These are phyloP conservation scores for Bruguiera parviflora DNA, from an alignment of 345 rosid genomes.

Conservation along the genomic window DNA sequence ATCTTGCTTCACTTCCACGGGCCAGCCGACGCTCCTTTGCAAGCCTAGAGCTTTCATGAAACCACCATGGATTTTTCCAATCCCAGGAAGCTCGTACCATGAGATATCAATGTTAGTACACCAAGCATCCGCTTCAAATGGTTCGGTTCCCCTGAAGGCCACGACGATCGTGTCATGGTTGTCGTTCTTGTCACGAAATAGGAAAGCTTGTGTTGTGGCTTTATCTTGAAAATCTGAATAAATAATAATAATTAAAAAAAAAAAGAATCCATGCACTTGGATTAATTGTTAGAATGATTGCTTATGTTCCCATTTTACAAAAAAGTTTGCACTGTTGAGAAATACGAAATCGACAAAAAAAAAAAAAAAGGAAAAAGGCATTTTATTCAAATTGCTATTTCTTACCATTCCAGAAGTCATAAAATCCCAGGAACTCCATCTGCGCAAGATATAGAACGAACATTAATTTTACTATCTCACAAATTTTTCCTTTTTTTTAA, in stretches of 20 bases:
- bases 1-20: slow-evolving; percentile 29
- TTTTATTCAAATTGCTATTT: neutral
- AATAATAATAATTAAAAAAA: too few relatives aligned
- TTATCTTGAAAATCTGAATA: slow-evolving; percentile 52
- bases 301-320: too few relatives aligned
- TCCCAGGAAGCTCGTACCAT: slow-evolving; percentile 56
- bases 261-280: too few relatives aligned
- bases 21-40: slow-evolving; percentile 58
- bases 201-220: slow-evolving; percentile 56
- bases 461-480: neutral
- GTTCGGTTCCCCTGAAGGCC: slow-evolving; percentile 67
- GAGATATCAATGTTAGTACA: slow-evolving; percentile 68
- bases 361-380: neutral
- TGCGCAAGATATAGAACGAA: slow-evolving; percentile 13
- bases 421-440: slow-evolving; percentile 59
- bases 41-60: slow-evolving; percentile 80
- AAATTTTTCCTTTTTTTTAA: too few relatives aligned
- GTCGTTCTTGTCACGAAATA: slow-evolving; percentile 37
- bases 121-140: slow-evolving; percentile 65
- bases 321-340: neutral
- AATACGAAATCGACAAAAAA: neutral
- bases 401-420: slow-evolving; percentile 70
- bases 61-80: slow-evolving; percentile 73
- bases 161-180: slow-evolving; percentile 45
- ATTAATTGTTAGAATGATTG: too few relatives aligned